Evolutionary conservation across 2,329 filamentous ascomycete genomes (phyloP), one percentile per base, ranked within the genome.

Genomic region (Delphinella strobiligena): DNA sequence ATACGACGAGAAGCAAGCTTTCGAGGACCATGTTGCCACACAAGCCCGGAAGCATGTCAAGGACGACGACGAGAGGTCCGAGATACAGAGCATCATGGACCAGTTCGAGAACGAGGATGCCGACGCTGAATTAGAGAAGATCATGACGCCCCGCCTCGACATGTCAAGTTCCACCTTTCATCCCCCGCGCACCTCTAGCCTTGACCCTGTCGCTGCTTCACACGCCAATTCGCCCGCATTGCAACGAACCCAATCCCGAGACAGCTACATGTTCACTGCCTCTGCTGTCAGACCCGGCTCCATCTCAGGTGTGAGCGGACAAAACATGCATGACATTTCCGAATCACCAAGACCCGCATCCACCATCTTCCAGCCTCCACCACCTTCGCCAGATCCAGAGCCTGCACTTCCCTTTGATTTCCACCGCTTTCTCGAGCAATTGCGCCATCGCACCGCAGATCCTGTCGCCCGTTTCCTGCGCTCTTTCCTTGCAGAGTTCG

Each of bases 41-140:
- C 41, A 39, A 14, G 33, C 32, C 9, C 59, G 37, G 7, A 39
- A 15, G 24, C 33, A 45, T 27, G 52, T 56, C 36, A 51, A 50
- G 11, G 58, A 54, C 17, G 11, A 54, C 49, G n/a, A 51, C 51
- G 27, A 52, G 50, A 34, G 55, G 58, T 44, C 76, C 37, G 91
- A 98, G 63, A 95, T 98, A 44, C 85, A 95, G 61, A 93, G 75
- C 56, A 96, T 98, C 58, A 96, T 98, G 85, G 85, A 86, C 46
- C 91, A 96, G 61, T 96, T 96, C 51, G 80, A 82, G 50, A 78
- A 84, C 54, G 76, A 76, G 37, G 50, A 48, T n/a, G 52, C 53
- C 38, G 38, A 31, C 10, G 81, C 78, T 2, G 80, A 72, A 4
- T 77, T 74, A 45, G 80, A 89, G 37, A 85, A 93, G 59, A 86